These are phyloP conservation scores for Fusarium oligoseptatum DNA, from an alignment of 2,329 filamentous ascomycete species.

Conservation along the genomic window DNA sequence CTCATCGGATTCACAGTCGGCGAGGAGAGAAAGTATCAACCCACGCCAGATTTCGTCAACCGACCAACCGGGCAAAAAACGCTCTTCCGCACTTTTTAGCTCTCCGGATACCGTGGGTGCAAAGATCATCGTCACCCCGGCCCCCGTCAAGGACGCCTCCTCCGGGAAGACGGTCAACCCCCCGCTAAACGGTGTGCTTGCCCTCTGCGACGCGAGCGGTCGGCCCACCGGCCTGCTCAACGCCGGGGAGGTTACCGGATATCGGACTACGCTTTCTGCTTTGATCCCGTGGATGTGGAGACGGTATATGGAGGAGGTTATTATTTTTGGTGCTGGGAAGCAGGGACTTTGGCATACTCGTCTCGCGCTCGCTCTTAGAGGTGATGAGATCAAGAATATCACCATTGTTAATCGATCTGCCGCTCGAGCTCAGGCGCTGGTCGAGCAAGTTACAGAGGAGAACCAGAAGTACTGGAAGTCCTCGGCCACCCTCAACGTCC, in stretches of 20 bases:
- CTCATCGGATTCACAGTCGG: constrained; percentile 33
- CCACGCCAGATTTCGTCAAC: constrained; percentile 33
- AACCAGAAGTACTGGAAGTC: constrained; percentile 38
- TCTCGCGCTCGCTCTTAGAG: constrained; percentile 69
- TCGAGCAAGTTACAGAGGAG: constrained; percentile 20
- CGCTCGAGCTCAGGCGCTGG: constrained; percentile 2
- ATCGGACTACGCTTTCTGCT: constrained; percentile 74
- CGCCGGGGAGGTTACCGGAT: constrained; percentile 76
- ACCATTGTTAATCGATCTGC: constrained; percentile 50
- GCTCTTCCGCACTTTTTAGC: constrained; percentile 45
- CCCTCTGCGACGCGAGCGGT: constrained; percentile 23
- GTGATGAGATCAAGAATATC: constrained; percentile 42
- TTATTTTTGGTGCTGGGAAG: constrained; percentile 77
- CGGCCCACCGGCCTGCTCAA: constrained; percentile 66
- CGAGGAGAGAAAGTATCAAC: constrained; percentile 39
- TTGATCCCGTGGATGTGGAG: constrained; percentile 68
- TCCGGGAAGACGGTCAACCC: neutral
- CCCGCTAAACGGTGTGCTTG: constrained; percentile 28
- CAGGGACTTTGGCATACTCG: constrained; percentile 81
- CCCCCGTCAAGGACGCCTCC: neutral
- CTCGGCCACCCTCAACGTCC: neutral
- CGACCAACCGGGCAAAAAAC: constrained; percentile 40
- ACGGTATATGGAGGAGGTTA: constrained; percentile 60
- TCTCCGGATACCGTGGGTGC: constrained; percentile 36
- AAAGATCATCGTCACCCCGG: constrained; percentile 43